Base-by-base conservation (phyloP, 2,329 filamentous ascomycete species). In the Colletotrichum endophyticum region DNA sequence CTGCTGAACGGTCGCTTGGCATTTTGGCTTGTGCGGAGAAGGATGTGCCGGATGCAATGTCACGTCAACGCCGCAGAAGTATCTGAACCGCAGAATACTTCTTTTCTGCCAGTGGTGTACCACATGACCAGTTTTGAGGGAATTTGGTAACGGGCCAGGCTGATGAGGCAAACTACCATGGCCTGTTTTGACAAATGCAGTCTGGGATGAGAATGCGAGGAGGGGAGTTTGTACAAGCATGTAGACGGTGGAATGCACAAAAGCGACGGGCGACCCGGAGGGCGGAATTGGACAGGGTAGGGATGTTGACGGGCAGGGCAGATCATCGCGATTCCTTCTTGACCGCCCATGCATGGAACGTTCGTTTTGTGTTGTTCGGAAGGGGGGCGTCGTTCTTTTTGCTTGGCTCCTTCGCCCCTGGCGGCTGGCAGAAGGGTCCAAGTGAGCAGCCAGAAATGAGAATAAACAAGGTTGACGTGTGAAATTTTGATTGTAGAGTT, bases 271-370 rank as follows among this genome's bases (percentile, higher is more conserved):
- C 28, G 25, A 70, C 32, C 49, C 70, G 25, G 19, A 49, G 16
- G 30, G 28, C 27, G 39, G 30, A 13, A 15, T 56, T 66, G 12
- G 56, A 56, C 70, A 63, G 63, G 70, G 63, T 73, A 75, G 73
- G 73, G 73, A 75, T 75, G 70, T 73, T 75, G 73, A 75, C 73
- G 63, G 56, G 56, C 63, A 73, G 70, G 69, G 63, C 59, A 63
- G 73, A 75, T 75, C 70, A 27, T 64, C 63, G 19, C 62, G 62
- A 11, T 27, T 19, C 22, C 19, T 19, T 22, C 28, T 56, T 34
- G 39, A 30, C 28, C 28, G 59, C 59, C 28, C 66, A 57, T 57
- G 66, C 66, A 57, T 68, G 39, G 39, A 68, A 68, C 66, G 8
- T 69, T 61, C 16, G 30, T 49, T 36, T 36, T 64, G 27, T 8